These are phyloP conservation scores for Phtheirospermum japonicum DNA, from an alignment of 257 asterid species.

Conservation along the genomic window DNA sequence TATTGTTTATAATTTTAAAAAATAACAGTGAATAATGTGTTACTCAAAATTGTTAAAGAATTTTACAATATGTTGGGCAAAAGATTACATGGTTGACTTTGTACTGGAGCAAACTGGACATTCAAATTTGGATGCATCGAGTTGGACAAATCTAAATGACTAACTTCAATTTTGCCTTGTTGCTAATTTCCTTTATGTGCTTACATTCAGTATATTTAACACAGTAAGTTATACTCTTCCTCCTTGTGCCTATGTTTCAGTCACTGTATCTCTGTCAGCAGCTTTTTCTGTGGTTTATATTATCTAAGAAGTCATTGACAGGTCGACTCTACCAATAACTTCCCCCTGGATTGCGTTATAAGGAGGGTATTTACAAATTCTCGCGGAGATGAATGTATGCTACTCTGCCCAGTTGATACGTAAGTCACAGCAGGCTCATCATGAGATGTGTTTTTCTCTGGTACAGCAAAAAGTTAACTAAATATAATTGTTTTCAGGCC, in stretches of 20 bases:
- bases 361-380: slow-evolving; percentile 82
- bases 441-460: slow-evolving; percentile 22
- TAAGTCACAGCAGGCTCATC: slow-evolving; percentile 43
- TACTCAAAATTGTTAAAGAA: no score
- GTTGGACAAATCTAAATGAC: not conserved
- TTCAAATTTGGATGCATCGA: slow-evolving; percentile 8
- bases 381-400: slow-evolving; percentile 85
- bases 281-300: slow-evolving; percentile 20
- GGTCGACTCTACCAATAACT: slow-evolving; percentile 88
- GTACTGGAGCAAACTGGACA: slow-evolving; percentile 5
- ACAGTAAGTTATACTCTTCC: slow-evolving; percentile 17
- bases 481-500: slow-evolving; percentile 59
- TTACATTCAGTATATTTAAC: not conserved
- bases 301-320: slow-evolving; percentile 36
- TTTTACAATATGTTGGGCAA: not conserved
- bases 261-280: not conserved
- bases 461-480: slow-evolving; percentile 15
- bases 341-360: slow-evolving; percentile 82
- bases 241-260: not conserved
- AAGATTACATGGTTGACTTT: no score
- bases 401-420: slow-evolving; percentile 97
- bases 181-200: not conserved
- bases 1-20: no score
- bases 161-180: slow-evolving; percentile 3
- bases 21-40: no score